These are phyloP conservation scores for Cercospora berteroae DNA, from an alignment of 2,329 filamentous ascomycete species.

Conservation along the genomic window DNA sequence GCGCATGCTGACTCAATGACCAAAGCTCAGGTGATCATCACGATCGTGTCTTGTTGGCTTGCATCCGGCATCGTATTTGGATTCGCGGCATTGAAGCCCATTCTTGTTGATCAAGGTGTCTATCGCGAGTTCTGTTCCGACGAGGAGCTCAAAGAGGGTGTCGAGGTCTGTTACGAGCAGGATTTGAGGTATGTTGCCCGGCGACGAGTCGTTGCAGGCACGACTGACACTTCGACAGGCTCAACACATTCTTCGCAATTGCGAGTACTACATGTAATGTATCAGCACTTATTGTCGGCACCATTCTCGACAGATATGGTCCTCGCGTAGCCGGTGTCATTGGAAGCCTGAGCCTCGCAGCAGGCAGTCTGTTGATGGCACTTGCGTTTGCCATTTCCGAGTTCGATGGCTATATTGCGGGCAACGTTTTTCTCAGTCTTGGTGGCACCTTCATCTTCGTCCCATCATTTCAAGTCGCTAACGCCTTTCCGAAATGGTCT, in stretches of 20 bases:
- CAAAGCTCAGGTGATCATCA: conserved; percentile 66
- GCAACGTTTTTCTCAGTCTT: conserved; percentile 49
- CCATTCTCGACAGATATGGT: conserved; percentile 78
- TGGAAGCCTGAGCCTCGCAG: conserved; percentile 64
- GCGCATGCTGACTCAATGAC: not conserved
- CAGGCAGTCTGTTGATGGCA: conserved; percentile 69
- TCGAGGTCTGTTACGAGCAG: conserved; percentile 57
- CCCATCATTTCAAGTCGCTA: conserved; percentile 51
- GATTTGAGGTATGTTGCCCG: conserved; percentile 44
- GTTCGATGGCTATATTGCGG: conserved; percentile 64
- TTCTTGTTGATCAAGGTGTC: conserved; percentile 70
- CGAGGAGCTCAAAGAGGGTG: conserved; percentile 49
- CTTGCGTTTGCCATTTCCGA: conserved; percentile 59
- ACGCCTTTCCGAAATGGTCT: conserved; percentile 50
- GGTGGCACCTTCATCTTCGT: conserved; percentile 53
- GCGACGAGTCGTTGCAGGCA: not conserved
- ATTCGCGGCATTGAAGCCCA: conserved; percentile 78
- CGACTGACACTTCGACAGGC: conserved; percentile 34
- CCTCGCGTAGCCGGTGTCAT: conserved; percentile 72
- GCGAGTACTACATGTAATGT: conserved; percentile 87
- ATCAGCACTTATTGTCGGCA: conserved; percentile 77
- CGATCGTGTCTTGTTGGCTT: conserved; percentile 71
- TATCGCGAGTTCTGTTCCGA: conserved; percentile 64
- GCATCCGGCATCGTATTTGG: conserved; percentile 79
- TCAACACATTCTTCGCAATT: conserved; percentile 91